Base-by-base conservation (phyloP, 2,329 filamentous ascomycete genomes). In the Epichloe gansuensis region DNA sequence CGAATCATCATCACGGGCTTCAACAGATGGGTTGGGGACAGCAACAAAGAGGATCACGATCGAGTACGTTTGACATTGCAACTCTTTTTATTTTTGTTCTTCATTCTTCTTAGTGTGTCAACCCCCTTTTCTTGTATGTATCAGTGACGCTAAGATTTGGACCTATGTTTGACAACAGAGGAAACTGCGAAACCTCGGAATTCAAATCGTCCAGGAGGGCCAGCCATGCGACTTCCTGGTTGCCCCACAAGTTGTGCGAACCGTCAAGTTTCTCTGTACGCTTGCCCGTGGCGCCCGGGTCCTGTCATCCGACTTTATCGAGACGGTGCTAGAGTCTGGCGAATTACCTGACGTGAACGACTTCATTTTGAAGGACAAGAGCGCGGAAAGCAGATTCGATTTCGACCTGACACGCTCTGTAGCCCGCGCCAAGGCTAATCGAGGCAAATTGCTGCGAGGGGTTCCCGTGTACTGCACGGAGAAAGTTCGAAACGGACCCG, bases 261-360 rank as follows among this genome's bases (percentile, higher is more conserved):
- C 93, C 0, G 83, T 88, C 65, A 98, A 98, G 64, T 98, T 98
- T 64, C 83, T 97, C 48, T 86, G 85, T 56, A 89, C 90, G 12
- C 72, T 98, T 31, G 90, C 93, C 17, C 83, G 82, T 54, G 90
- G 87, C 0, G 88, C 90, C 0, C 77, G 80, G 1, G 80, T 97
- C 44, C 78, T 97, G 51, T 83, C 82, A 46, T 86, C 85, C 0
- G 76, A 80, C 8, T 98, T 89, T 66, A 80, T 98, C 53, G 86
- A 91, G 52, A 75, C 80, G 25, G 88, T 86, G 46, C 74, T 97
- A 11, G 81, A 86, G 46, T 74, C 81, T 35, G 81, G 85, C 56
- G 75, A 82, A 61, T 65, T 87, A 8, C 80, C 85, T 0, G 71
- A 83, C 23, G 73, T 83, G 0, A 72, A 82, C 1, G 75, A 86